These are phyloP conservation scores for Talaromyces thailandensis DNA, from an alignment of 495 filamentous ascomycete species.

Conservation along the genomic window DNA sequence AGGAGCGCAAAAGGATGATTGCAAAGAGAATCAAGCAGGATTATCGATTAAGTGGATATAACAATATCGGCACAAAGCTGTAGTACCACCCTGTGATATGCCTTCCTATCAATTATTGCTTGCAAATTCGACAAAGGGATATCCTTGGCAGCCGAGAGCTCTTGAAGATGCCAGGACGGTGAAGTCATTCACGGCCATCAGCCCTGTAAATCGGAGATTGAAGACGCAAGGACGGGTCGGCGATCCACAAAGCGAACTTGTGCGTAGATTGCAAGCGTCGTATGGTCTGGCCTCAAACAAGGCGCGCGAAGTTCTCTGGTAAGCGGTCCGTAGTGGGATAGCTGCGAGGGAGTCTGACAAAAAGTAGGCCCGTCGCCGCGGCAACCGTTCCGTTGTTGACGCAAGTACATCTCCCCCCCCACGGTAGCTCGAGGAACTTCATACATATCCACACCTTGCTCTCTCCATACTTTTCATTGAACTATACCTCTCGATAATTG, in stretches of 20 bases:
- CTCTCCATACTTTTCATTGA: not conserved
- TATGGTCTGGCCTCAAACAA: not conserved
- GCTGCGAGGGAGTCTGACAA: not conserved
- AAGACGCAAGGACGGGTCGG: constrained; percentile 4
- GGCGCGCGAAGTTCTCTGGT: not conserved
- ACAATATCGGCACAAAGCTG: not conserved
- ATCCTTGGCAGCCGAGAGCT: not conserved
- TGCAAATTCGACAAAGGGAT: not conserved
- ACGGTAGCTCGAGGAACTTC: not conserved
- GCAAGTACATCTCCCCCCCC: not conserved
- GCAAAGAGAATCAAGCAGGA: not conserved
- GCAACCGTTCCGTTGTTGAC: constrained; percentile 7
- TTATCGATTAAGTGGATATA: not conserved
- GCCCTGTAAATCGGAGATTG: not conserved
- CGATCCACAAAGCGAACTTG: not conserved
- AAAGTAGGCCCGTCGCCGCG: not conserved
- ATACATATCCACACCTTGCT: constrained; percentile 3
- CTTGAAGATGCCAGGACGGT: not conserved
- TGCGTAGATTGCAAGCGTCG: not conserved
- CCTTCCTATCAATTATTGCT: not conserved
- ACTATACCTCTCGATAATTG: not conserved
- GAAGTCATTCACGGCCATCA: not conserved
- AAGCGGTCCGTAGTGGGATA: not conserved
- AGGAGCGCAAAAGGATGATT: not conserved
- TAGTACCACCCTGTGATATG: not conserved